Evolutionary conservation across 2,329 filamentous ascomycete species (phyloP).

Genomic region (Fusarium equiseti): DNA sequence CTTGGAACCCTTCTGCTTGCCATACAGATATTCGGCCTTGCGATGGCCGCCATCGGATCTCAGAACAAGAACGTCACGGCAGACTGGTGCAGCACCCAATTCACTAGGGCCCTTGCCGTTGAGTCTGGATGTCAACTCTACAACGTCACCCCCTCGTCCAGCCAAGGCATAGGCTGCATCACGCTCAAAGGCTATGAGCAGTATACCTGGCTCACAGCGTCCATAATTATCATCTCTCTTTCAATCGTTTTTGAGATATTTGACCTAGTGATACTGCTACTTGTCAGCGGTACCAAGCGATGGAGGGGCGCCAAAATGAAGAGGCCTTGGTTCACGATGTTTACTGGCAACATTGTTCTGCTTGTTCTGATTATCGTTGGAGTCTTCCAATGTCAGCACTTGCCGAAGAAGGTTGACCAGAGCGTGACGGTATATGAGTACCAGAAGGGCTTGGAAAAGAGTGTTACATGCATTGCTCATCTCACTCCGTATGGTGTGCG

Average conservation of each 20-base stretch:
- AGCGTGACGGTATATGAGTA: not conserved
- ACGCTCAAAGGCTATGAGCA: conserved; percentile 2
- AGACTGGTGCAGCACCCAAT: not conserved
- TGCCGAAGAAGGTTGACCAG: not conserved
- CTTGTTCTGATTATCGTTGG: not conserved
- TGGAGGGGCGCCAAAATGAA: not conserved
- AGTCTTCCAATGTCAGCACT: not conserved
- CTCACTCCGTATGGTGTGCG: not conserved
- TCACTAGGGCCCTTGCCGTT: not conserved
- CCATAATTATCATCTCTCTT: not conserved
- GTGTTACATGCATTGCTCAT: not conserved
- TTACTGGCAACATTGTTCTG: not conserved
- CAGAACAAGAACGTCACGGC: not conserved
- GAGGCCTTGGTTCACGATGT: not conserved
- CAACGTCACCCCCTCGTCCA: not conserved
- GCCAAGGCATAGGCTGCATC: not conserved
- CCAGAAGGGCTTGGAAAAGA: not conserved
- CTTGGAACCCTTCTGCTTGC: not conserved
- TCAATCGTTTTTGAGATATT: not conserved
- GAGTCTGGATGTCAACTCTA: not conserved
- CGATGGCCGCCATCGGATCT: not conserved
- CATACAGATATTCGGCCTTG: not conserved
- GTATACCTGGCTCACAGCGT: not conserved
- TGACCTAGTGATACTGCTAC: not conserved
- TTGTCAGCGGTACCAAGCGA: not conserved